Evolutionary conservation across 176 grass and related monocot genomes (phyloP), one percentile per base, ranked within the genome.

Genomic region (Bonia amplexicaulis): DNA sequence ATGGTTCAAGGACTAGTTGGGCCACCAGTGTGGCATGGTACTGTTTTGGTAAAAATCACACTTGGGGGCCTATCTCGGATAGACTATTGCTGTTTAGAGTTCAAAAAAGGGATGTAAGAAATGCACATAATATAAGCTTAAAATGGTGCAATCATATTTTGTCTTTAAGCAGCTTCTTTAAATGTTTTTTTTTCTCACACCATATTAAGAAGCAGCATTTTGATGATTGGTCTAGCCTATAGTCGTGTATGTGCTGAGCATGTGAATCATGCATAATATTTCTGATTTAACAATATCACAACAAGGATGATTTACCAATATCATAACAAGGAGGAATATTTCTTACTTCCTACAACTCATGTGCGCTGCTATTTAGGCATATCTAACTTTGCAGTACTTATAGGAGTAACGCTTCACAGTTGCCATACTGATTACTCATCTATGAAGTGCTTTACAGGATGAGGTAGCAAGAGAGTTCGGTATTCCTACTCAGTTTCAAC

Each of bases 391-490:
- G 7, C 62, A 79, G 48, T n/a, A 0, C 80, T 57, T 73, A 67
- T 26, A 79, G 2, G 60, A 82, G 66, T 78, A 84, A 33, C 26
- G 9, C 9, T 69, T 84, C 3, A 26, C 55, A 75, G 58, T 79
- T 87, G 40, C 17, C 42, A 62, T 80, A 62, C 69, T 84, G 81
- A 84, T 91, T 83, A 80, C 80, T 92, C 75, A 85, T 85, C 71
- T 85, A 74, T 91, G 83, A 96, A 86, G 73, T 88, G 78, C 80
- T 94, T 91, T 90, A 88, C 93, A 99, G 97, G 97, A 99, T 79
- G 97, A 92, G 84, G 93, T 99, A 75, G 97, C 91, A 40, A 99
- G 91, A 85, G 97, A 99, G 80, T 89, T 99, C 59, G 91, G 93
- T 42, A 84, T 99, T 70, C 97, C 93, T 82, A 93, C 87, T 1